Percentiles rank a stretch among this genome's conserved stretches.
Evolutionary conservation across 352 stramenopile genomes (phyloP).

Genomic region (Globisporangium solare): DNA sequence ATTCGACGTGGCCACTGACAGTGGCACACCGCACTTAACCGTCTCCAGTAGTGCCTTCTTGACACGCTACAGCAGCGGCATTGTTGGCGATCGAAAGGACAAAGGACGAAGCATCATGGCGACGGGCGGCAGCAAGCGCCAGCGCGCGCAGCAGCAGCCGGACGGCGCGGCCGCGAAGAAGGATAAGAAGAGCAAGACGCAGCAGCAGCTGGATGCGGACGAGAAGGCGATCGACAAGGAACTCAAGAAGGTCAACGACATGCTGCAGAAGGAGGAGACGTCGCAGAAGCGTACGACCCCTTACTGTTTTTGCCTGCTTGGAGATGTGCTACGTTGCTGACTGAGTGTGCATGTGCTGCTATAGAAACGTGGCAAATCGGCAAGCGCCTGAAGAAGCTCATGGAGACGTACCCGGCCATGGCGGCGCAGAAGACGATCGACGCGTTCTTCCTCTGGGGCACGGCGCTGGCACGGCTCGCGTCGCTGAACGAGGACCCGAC

Average conservation of each 20-base stretch:
- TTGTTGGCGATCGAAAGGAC: neutral
- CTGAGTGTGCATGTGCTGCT: constrained; percentile 8
- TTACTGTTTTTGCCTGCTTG: neutral
- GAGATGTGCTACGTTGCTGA: neutral
- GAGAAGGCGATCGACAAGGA: constrained; percentile 22
- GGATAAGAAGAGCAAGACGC: constrained; percentile 6
- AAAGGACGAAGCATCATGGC: neutral
- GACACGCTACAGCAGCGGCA: constrained; percentile 5
- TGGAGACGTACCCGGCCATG: constrained; percentile 57
- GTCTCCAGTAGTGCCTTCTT: neutral
- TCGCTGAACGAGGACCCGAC: constrained; percentile 74
- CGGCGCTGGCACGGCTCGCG: constrained; percentile 62
- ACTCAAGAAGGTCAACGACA: constrained; percentile 44
- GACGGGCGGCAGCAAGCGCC: constrained; percentile 12
- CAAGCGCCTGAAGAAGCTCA: constrained; percentile 76
- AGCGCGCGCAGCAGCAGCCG: constrained; percentile 8
- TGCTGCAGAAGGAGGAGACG: constrained; percentile 61
- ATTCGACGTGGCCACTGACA: neutral
- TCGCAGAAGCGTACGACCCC: constrained; percentile 45
- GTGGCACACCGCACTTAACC: neutral
- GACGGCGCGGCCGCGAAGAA: constrained; percentile 5
- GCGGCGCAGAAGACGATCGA: constrained; percentile 52
- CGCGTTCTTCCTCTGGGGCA: constrained; percentile 79
- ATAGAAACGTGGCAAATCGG: constrained; percentile 84
- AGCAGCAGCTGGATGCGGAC: constrained; percentile 1